These are phyloP conservation scores for Cercospora citrullina DNA, from an alignment of 2,329 filamentous ascomycete genomes.

Conservation along the genomic window DNA sequence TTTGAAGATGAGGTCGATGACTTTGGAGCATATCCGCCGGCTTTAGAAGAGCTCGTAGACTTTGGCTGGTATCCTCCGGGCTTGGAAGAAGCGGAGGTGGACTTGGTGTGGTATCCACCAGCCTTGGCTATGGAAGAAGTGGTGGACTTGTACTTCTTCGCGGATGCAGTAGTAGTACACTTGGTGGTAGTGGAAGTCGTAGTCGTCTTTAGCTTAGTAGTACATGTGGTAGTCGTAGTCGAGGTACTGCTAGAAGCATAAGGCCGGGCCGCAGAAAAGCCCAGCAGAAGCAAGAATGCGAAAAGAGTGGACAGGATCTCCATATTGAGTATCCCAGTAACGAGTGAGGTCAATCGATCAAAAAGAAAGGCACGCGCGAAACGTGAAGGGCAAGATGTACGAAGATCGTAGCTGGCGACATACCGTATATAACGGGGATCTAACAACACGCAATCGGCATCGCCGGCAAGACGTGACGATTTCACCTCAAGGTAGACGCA, in stretches of 20 bases:
- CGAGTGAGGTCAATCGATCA: not conserved
- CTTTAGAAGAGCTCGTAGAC: not conserved
- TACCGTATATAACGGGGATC: not conserved
- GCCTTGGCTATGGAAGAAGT: not conserved
- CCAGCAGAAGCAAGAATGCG: not conserved
- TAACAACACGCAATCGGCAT: not conserved
- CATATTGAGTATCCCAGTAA: not conserved
- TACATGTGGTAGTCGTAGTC: not conserved
- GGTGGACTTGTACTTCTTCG: not conserved
- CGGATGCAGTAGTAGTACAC: not conserved
- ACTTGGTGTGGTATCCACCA: not conserved
- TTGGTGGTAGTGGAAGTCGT: not conserved
- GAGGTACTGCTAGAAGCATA: not conserved
- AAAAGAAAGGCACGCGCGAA: not conserved
- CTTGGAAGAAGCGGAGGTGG: not conserved
- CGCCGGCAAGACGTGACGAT: not conserved
- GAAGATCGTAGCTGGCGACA: not conserved
- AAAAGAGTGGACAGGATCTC: conserved; percentile 10
- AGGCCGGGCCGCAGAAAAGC: not conserved
- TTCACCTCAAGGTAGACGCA: not conserved
- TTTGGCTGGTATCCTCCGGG: not conserved
- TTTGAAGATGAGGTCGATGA: not conserved
- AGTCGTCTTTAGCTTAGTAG: not conserved
- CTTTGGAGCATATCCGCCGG: not conserved
- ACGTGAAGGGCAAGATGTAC: conserved; percentile 1